A percentile compares a stretch with the other conserved stretches of the same genome.
Conservation (phyloP, 805 yeast genomes). For the Clavispora carvajalis region DNA sequence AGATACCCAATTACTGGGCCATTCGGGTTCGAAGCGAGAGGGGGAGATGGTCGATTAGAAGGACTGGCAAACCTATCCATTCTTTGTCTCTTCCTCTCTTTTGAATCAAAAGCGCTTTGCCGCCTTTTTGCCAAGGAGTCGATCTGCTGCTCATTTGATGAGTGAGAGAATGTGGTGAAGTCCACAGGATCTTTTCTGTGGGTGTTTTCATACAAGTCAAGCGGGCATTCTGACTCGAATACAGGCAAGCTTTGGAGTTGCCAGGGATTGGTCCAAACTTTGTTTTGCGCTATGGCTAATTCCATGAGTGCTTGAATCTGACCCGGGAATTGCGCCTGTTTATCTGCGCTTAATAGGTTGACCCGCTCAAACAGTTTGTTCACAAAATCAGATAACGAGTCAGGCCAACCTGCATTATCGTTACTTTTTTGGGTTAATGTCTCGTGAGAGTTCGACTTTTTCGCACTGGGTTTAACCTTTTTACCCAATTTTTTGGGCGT, state of each 20-base stretch:
- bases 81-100: conserved; percentile 38
- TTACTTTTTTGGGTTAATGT: background rate
- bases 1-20: conserved; percentile 56
- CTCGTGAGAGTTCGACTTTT: background rate
- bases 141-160: background rate
- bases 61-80: conserved; percentile 40
- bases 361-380: conserved; percentile 40
- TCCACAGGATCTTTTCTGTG: background rate
- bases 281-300: conserved; percentile 40
- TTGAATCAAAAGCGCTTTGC: conserved; percentile 19
- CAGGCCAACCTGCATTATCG: conserved; percentile 43
- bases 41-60: background rate
- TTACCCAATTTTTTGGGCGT: conserved; percentile 12
- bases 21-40: conserved; percentile 4
- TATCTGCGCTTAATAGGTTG: conserved; percentile 24
- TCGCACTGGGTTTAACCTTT: background rate
- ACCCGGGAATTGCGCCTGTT: conserved; percentile 37
- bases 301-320: conserved; percentile 49
- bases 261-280: conserved; percentile 53
- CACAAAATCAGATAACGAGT: conserved; percentile 47
- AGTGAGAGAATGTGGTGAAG: background rate
- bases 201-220: conserved; percentile 9
- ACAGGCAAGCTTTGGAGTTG: conserved; percentile 44
- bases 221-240: conserved; percentile 16
- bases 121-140: background rate